phyloP scores from a whole-genome alignment of 169 alveolate species.

The Besnoitia besnoiti region DNA sequence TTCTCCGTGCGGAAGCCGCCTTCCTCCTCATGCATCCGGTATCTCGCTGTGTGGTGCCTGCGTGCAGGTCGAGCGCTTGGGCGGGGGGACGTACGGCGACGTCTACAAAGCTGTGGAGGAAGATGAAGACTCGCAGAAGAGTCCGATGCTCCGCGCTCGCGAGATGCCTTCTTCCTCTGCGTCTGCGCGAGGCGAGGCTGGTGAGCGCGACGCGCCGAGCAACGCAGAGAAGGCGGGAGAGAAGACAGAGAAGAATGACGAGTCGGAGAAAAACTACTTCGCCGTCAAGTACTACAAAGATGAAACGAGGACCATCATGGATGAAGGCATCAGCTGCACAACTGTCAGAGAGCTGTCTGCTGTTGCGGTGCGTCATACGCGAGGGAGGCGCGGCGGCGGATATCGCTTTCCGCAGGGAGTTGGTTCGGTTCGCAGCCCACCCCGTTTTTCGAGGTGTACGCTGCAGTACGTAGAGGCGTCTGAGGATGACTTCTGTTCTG shows the following conservation, averaged over 20 bases:
- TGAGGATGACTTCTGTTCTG: too few species aligned
- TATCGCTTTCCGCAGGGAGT: too few species aligned
- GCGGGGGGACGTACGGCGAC: conserved; percentile 93
- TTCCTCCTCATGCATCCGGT: neutral
- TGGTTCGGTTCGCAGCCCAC: too few species aligned
- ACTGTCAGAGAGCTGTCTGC: conserved; percentile 87
- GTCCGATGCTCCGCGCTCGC: too few species aligned
- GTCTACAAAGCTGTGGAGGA: conserved; percentile 85
- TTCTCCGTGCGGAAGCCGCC: neutral
- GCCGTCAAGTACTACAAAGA: conserved; percentile 88
- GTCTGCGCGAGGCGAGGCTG: too few species aligned
- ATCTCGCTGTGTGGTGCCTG: neutral
- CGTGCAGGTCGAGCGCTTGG: conserved; percentile 74
- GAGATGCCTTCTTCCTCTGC: neutral
- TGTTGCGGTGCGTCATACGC: conserved; percentile 75
- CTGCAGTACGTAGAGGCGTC: too few species aligned
- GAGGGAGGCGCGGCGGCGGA: too few species aligned
- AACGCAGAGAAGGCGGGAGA: neutral
- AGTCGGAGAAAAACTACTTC: conserved; percentile 41
- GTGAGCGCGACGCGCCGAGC: neutral
- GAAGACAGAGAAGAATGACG: neutral
- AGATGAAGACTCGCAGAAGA: conserved; percentile 36
- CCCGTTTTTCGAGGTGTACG: too few species aligned
- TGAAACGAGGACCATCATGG: conserved; percentile 84
- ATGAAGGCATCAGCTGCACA: conserved; percentile 88